Percentiles rank a stretch among this genome's conserved stretches.
Evolutionary conservation across 352 stramenopile genomes (phyloP).

Genomic region (Saprolegnia diclina): DNA sequence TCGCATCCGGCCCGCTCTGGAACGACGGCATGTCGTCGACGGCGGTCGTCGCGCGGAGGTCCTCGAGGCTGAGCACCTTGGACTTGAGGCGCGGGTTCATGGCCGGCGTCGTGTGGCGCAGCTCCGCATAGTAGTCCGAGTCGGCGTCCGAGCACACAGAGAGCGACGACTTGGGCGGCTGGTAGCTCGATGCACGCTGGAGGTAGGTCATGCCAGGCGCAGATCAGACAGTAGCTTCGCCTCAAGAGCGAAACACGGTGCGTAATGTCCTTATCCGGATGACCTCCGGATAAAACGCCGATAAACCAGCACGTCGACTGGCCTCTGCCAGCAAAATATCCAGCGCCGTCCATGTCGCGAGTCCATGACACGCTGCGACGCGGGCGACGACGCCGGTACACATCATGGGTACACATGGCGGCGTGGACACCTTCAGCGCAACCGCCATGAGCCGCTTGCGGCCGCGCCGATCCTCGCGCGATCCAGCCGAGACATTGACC

Average conservation of each 20-base stretch:
- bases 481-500: background rate
- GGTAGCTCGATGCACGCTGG: background rate
- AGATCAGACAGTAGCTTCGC: background rate
- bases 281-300: background rate
- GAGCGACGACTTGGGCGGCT: background rate
- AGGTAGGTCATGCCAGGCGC: background rate
- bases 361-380: slow-evolving; percentile 1
- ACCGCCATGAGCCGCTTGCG: background rate
- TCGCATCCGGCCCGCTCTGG: background rate
- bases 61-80: background rate
- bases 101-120: slow-evolving; percentile 7
- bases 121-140: background rate
- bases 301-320: background rate
- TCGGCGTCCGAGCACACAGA: background rate
- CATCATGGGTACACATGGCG: too few species aligned
- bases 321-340: background rate
- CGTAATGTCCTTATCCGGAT: background rate
- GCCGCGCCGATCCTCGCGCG: background rate
- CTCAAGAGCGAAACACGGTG: background rate
- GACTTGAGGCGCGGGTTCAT: slow-evolving; percentile 1
- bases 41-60: background rate
- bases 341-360: background rate
- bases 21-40: slow-evolving; percentile 12
- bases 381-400: too few species aligned
- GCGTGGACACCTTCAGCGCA: too few species aligned